A percentile compares a stretch with the other conserved stretches of the same genome.
These are phyloP conservation scores for Gossypium turneri DNA, from an alignment of 345 rosid species.

Conservation along the genomic window DNA sequence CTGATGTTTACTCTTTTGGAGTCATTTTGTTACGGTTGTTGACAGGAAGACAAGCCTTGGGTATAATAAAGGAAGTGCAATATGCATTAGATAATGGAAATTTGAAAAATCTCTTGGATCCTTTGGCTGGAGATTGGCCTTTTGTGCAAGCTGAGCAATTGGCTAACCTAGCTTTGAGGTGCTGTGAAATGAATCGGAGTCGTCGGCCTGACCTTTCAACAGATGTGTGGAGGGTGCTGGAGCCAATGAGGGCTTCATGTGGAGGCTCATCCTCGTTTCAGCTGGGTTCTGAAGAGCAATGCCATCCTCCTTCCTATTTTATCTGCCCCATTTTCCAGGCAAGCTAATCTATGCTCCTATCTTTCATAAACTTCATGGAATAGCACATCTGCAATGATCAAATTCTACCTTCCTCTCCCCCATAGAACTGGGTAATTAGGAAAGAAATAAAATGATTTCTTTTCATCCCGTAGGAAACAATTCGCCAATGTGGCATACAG, in stretches of 20 bases:
- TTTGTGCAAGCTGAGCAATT: constrained; percentile 83
- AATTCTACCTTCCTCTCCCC: background rate
- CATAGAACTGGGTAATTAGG: background rate
- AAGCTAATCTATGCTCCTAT: constrained; percentile 17
- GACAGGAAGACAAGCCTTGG: constrained; percentile 67
- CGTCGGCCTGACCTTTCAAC: constrained; percentile 74
- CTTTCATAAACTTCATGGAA: background rate
- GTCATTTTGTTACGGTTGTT: constrained; percentile 56
- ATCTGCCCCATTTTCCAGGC: constrained; percentile 90
- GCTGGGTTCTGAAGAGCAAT: constrained; percentile 51
- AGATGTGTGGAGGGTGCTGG: constrained; percentile 86
- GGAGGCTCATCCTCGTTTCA: constrained; percentile 53
- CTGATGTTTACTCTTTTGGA: constrained; percentile 12
- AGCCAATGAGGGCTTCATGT: constrained; percentile 85
- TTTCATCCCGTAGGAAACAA: background rate
- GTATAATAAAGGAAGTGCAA: constrained; percentile 23
- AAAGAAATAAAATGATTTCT: background rate
- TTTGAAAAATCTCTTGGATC: constrained; percentile 64
- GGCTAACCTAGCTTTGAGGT: constrained; percentile 73
- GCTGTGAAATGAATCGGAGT: constrained; percentile 66
- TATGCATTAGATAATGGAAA: constrained; percentile 54
- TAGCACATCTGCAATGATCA: background rate
- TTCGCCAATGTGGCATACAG: background rate
- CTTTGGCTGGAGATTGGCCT: constrained; percentile 97
- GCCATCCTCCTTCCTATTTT: constrained; percentile 65